These are phyloP conservation scores for Globisporangium spiculum DNA, from an alignment of 352 stramenopile species.

Conservation along the genomic window DNA sequence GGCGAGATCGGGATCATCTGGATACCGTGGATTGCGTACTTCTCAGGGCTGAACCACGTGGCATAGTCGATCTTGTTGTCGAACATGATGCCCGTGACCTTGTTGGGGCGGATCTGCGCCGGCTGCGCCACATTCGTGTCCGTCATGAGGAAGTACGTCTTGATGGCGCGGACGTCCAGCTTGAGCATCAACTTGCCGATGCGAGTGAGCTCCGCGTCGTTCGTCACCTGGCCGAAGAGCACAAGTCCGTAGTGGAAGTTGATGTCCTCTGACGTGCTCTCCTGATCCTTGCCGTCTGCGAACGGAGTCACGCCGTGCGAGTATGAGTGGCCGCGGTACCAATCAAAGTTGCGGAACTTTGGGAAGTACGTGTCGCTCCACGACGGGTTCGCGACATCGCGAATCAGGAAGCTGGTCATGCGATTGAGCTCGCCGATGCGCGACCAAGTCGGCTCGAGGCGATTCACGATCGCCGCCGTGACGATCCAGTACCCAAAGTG, in stretches of 20 bases:
- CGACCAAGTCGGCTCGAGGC: constrained; percentile 60
- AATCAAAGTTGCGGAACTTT: constrained; percentile 67
- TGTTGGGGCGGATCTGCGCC: constrained; percentile 36
- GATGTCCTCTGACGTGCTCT: constrained; percentile 69
- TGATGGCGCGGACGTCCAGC: constrained; percentile 41
- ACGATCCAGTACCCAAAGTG: constrained; percentile 77
- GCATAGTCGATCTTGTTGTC: constrained; percentile 83
- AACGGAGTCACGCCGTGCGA: constrained; percentile 62
- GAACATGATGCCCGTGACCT: constrained; percentile 74
- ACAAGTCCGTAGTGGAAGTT: constrained; percentile 62
- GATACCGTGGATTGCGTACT: constrained; percentile 77
- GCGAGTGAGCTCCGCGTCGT: constrained; percentile 31
- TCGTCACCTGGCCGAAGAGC: constrained; percentile 47
- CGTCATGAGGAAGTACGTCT: constrained; percentile 77
- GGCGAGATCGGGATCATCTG: constrained; percentile 75
- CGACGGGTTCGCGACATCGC: constrained; percentile 52
- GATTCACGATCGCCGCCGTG: constrained; percentile 60
- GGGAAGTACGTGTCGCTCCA: constrained; percentile 53
- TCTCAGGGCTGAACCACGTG: constrained; percentile 66
- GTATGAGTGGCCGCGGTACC: constrained; percentile 71
- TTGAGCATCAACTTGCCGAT: constrained; percentile 59
- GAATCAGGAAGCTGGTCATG: constrained; percentile 43
- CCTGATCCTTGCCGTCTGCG: constrained; percentile 64
- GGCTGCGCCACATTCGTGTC: constrained; percentile 52
- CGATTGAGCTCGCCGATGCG: constrained; percentile 47